These are phyloP conservation scores for Fusarium sp. DNA, from an alignment of 2,329 filamentous ascomycete species.

Conservation along the genomic window DNA sequence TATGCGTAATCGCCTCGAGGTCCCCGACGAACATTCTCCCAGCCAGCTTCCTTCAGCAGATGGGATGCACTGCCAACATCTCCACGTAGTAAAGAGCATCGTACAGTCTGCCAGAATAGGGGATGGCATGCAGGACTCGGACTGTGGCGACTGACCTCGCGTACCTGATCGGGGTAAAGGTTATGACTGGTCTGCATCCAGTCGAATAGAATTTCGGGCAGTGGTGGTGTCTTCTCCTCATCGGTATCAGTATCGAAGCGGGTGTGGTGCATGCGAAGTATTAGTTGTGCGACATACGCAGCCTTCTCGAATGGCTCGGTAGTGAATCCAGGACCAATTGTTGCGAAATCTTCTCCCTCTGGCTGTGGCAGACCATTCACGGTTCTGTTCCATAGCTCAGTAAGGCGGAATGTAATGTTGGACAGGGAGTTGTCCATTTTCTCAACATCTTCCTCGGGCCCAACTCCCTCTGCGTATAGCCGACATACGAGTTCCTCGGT, in stretches of 20 bases:
- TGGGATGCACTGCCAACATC: slow-evolving; percentile 75
- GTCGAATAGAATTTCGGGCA: slow-evolving; percentile 83
- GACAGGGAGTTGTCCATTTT: slow-evolving; percentile 69
- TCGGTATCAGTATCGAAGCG: slow-evolving; percentile 58
- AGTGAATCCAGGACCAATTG: slow-evolving; percentile 74
- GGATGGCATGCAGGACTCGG: slow-evolving; percentile 82
- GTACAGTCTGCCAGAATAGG: slow-evolving; percentile 89
- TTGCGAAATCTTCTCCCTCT: slow-evolving; percentile 67
- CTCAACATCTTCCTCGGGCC: slow-evolving; percentile 67
- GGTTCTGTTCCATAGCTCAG: slow-evolving; percentile 69
- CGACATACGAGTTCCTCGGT: slow-evolving; percentile 79
- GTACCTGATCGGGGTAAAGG: slow-evolving; percentile 75
- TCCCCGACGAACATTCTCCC: slow-evolving; percentile 80
- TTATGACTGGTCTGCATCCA: slow-evolving; percentile 86
- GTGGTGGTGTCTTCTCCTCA: slow-evolving; percentile 62
- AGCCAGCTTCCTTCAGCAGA: slow-evolving; percentile 80
- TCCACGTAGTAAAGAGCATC: slow-evolving; percentile 79
- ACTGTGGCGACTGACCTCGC: slow-evolving; percentile 71
- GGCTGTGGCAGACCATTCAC: slow-evolving; percentile 62
- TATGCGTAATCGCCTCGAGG: slow-evolving; percentile 76
- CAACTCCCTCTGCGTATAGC: slow-evolving; percentile 74
- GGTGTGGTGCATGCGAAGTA: slow-evolving; percentile 83
- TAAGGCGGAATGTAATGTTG: slow-evolving; percentile 65
- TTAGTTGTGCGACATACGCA: slow-evolving; percentile 80
- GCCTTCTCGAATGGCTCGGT: slow-evolving; percentile 79